Evolutionary conservation across 306 rosid genomes (phyloP).

Genomic region (Calophaca sinica): DNA sequence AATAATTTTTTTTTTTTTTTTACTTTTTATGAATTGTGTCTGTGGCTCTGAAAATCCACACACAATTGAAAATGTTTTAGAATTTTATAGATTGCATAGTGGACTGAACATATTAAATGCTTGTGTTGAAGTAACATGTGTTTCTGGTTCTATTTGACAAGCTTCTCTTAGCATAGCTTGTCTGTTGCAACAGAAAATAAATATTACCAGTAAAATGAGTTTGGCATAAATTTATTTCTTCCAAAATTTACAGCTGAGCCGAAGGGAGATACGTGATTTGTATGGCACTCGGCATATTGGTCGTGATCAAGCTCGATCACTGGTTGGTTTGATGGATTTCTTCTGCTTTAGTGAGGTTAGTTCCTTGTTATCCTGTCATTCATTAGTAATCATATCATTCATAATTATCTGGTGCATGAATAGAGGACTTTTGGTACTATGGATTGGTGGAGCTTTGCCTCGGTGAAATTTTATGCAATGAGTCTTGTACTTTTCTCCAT

Average conservation of each 20-base stretch:
- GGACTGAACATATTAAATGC: constrained; percentile 25
- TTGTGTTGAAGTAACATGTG: not conserved
- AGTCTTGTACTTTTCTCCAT: constrained; percentile 17
- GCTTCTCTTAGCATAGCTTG: constrained; percentile 24
- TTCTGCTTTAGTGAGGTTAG: constrained; percentile 97
- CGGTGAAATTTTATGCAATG: constrained; percentile 23
- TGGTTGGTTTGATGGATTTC: constrained; percentile 95
- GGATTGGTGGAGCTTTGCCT: not conserved
- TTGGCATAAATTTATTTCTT: constrained; percentile 26
- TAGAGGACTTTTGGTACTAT: constrained; percentile 24
- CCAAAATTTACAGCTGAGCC: constrained; percentile 62
- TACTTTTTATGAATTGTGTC: not conserved
- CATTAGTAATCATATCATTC: constrained; percentile 21
- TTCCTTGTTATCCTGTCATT: constrained; percentile 33
- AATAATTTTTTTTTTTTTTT: constrained; percentile 26
- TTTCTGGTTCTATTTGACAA: constrained; percentile 22
- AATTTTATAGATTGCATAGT: constrained; percentile 7
- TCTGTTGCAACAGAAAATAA: constrained; percentile 6
- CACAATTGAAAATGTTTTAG: constrained; percentile 13
- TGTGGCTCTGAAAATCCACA: constrained; percentile 12
- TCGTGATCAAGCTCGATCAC: constrained; percentile 88
- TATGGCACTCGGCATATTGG: constrained; percentile 95
- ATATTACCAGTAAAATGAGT: not conserved
- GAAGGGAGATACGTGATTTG: constrained; percentile 62
- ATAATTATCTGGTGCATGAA: constrained; percentile 11